Conservation (phyloP, 2,329 filamentous ascomycete species). For the Trichoderma hamatum region DNA sequence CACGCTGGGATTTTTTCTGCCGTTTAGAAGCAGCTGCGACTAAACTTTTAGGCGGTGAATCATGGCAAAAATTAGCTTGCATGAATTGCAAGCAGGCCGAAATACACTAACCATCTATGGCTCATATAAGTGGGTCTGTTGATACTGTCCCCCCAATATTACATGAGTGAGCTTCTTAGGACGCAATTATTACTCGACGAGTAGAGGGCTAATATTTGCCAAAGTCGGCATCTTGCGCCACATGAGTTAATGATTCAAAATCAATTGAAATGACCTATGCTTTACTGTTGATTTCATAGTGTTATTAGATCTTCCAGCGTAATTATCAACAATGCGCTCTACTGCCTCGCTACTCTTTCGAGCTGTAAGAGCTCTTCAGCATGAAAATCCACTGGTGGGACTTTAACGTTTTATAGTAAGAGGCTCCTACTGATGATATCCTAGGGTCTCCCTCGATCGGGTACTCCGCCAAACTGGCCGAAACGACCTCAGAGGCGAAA, state of each 20-base stretch:
- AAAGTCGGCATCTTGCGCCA: not conserved
- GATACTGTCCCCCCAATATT: not conserved
- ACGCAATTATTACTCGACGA: not conserved
- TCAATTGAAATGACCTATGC: not conserved
- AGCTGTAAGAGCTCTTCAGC: conserved; percentile 44
- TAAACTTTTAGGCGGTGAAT: conserved; percentile 57
- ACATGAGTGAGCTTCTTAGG: not conserved
- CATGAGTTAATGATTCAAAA: not conserved
- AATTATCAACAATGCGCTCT: conserved; percentile 42
- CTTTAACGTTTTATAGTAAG: not conserved
- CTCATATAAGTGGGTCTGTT: not conserved
- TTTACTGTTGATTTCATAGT: not conserved
- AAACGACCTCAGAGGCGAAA: conserved; percentile 79
- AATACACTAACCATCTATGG: not conserved
- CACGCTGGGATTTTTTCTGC: conserved; percentile 42
- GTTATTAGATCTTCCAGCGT: not conserved
- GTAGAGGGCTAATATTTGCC: not conserved
- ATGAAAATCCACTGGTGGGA: conserved; percentile 86
- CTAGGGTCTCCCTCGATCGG: conserved; percentile 83
- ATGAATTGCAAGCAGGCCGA: not conserved
- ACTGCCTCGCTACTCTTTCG: conserved; percentile 44
- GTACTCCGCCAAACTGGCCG: conserved; percentile 58
- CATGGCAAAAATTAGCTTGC: conserved; percentile 46
- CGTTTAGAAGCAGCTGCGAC: conserved; percentile 22
- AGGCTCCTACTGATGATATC: not conserved